Base-by-base conservation (phyloP, 345 rosid species). In the Eucalyptus fibrosa region DNA sequence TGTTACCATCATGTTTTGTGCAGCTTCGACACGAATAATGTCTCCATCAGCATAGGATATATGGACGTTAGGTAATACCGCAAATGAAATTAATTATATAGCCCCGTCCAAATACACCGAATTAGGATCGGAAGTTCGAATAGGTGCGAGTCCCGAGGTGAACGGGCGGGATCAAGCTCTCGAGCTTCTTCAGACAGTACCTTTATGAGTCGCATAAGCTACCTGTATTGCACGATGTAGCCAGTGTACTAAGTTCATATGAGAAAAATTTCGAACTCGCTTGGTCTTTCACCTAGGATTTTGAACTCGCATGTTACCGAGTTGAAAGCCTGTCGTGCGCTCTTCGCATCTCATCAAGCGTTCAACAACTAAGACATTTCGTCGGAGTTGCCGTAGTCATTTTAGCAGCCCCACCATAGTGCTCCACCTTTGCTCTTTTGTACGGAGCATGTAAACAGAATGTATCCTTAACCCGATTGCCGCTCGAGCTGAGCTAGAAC, bases 141-240 rank as follows among this genome's bases (percentile, higher is more conserved):
- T 37, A 19, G 14, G 2, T 34, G 24, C 82, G 5, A 37, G 42
- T 19, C 44, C 8, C 26, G 23, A 72, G 11, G 82, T 72, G 14
- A 37, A 72, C 15, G 8, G 81, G 45, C 3, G 2, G 83, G 45
- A 72, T 37, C 45, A 21, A 37, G 15, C 28, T 10, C 83, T 37
- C 8, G 45, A 72, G 45, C 82, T 37, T 19, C 83, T 37, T 34
- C 24, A 9, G 2, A 9, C 14, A 2, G 4, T 2, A 21, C 23
- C 4, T 34, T 69, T 18, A 34, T 0, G 7, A 34, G 44, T 34
- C 24, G 4, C 44, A 9, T 18, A 69, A 18, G 24, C 24, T 5
- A 34, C 9, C 81, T 3, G 2, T 0, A 18, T 3, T 11, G 4
- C 44, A 5, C 2, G 13, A 18, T 9, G 8, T 34, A 69, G 3